Conservation (phyloP, 306 rosid genomes). For the Sechiopsis laciniata region DNA sequence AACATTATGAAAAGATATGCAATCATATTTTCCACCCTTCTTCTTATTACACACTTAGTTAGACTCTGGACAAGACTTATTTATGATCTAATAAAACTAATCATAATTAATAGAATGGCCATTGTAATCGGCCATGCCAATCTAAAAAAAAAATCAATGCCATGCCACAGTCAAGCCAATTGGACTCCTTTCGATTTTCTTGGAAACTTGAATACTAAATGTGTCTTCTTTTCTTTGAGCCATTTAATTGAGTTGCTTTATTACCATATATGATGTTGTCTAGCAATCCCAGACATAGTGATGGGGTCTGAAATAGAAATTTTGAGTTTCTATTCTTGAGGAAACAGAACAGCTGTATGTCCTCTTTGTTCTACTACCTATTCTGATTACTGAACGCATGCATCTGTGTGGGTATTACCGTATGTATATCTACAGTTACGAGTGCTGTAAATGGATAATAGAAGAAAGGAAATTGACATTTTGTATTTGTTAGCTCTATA, state of each 20-base stretch:
- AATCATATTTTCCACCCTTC: neutral
- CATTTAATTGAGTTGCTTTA: neutral
- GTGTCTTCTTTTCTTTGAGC: constrained; percentile 2
- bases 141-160: too few species aligned
- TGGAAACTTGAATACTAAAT: neutral
- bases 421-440: neutral
- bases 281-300: neutral
- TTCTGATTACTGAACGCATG: neutral
- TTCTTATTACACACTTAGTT: neutral
- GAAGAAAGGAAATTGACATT: neutral
- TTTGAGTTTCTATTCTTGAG: constrained; percentile 18
- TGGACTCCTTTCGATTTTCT: constrained; percentile 4
- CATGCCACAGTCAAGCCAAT: neutral
- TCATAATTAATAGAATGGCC: neutral
- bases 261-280: neutral
- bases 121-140: neutral
- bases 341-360: neutral
- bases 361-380: neutral
- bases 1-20: neutral
- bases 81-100: neutral
- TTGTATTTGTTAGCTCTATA: constrained; percentile 4
- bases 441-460: constrained; percentile 1
- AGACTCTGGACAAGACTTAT: neutral
- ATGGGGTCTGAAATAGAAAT: constrained; percentile 10
- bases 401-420: neutral